phyloP scores from a whole-genome alignment of 257 asterid species.

The Solanum boliviense region DNA sequence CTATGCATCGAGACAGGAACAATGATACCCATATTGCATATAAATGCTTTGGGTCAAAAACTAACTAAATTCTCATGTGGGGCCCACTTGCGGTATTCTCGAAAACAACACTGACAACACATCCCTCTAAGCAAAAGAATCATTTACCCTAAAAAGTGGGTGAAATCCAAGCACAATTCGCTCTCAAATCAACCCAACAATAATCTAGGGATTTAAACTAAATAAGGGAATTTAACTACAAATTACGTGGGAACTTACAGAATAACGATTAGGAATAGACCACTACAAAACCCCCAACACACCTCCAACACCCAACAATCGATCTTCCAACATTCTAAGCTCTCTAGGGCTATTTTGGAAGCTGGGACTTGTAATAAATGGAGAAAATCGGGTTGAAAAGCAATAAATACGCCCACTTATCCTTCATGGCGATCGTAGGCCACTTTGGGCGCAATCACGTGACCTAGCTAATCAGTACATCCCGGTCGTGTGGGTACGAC shows the following conservation, averaged over 20 bases:
- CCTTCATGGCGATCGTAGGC: neutral
- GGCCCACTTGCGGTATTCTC: neutral
- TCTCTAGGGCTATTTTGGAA: neutral
- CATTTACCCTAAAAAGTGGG: neutral
- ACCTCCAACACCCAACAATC: neutral
- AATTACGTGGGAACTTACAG: neutral
- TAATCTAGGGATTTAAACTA: neutral
- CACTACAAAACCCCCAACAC: neutral
- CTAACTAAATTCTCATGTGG: neutral
- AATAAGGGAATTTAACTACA: neutral
- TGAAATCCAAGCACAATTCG: neutral
- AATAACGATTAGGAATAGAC: neutral
- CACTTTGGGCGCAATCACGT: neutral
- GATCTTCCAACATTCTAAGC: neutral
- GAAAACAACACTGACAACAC: neutral
- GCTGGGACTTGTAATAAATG: neutral
- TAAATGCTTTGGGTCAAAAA: neutral
- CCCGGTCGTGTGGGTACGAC: neutral
- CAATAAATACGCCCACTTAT: neutral
- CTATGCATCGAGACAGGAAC: neutral
- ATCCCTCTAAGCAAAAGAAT: neutral
- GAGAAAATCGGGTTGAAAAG: neutral
- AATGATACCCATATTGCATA: neutral
- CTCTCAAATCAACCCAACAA: neutral
- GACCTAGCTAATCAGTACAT: neutral